These are phyloP conservation scores for Astraeus odoratus DNA, from an alignment of 768 basidiomycete species.

Conservation along the genomic window DNA sequence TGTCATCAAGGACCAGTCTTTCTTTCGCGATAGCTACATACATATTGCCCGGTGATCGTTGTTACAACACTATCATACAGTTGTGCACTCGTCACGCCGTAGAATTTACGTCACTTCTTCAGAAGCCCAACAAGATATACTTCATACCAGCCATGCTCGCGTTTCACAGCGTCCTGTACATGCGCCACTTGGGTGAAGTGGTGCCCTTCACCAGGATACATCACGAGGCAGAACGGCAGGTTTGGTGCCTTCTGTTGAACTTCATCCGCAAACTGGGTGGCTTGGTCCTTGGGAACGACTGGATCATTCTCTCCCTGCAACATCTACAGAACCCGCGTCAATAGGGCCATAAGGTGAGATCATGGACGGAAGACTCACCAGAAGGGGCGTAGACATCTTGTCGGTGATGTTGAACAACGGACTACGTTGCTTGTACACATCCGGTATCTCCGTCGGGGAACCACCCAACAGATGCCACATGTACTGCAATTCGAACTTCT, in stretches of 20 bases:
- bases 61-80: no score
- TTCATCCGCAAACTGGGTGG: slow-evolving; percentile 24
- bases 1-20: no score
- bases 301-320: slow-evolving; percentile 55
- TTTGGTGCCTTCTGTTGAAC: not conserved
- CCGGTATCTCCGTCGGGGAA: slow-evolving; percentile 36
- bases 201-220: slow-evolving; percentile 38
- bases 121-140: no score
- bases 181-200: slow-evolving; percentile 25
- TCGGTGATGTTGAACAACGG: slow-evolving; percentile 48
- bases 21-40: no score
- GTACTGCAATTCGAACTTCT: slow-evolving; percentile 62
- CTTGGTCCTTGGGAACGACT: slow-evolving; percentile 61
- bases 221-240: slow-evolving; percentile 18
- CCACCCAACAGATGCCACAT: slow-evolving; percentile 55
- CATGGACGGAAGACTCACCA: slow-evolving; percentile 41
- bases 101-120: no score
- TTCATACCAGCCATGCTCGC: slow-evolving; percentile 28
- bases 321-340: slow-evolving; percentile 34
- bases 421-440: slow-evolving; percentile 49
- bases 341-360: slow-evolving; percentile 19
- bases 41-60: no score
- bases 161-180: slow-evolving; percentile 26
- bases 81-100: no score
- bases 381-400: slow-evolving; percentile 52